A percentile compares a stretch with the other conserved stretches of the same genome.
These are phyloP conservation scores for Magnaporthiopsis rhizophila DNA, from an alignment of 2,329 filamentous ascomycete genomes.

Conservation along the genomic window DNA sequence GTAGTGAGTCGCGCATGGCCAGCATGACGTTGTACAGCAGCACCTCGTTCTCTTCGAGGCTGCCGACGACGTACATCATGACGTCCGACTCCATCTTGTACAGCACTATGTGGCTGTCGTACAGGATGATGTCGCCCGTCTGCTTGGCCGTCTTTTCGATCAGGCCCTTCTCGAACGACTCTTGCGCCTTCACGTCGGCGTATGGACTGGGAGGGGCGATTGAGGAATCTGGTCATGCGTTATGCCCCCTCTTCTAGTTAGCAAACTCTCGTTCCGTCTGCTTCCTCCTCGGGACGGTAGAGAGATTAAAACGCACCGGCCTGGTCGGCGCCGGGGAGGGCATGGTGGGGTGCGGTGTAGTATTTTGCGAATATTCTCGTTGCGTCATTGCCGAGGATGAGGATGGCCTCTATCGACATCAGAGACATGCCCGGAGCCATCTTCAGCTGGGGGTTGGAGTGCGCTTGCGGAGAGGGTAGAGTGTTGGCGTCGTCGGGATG, in stretches of 20 bases:
- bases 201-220: conserved; percentile 65
- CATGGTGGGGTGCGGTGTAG: conserved; percentile 58
- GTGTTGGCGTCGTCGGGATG: not conserved
- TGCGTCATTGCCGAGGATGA: conserved; percentile 76
- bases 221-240: conserved; percentile 18
- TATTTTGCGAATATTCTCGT: conserved; percentile 92
- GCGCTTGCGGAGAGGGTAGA: conserved; percentile 1
- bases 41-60: conserved; percentile 92
- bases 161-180: conserved; percentile 92
- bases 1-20: conserved; percentile 81
- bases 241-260: too few species aligned
- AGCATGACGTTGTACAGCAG: conserved; percentile 91
- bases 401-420: conserved; percentile 18
- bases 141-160: conserved; percentile 94
- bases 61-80: conserved; percentile 86
- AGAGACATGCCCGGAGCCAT: conserved; percentile 18
- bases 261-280: too few species aligned
- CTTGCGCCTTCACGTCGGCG: conserved; percentile 84
- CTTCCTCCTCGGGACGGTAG: not conserved
- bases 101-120: conserved; percentile 91
- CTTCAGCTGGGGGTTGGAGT: conserved; percentile 4
- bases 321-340: conserved; percentile 20
- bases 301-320: conserved; percentile 10
- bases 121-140: conserved; percentile 90
- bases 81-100: conserved; percentile 98